Base-by-base conservation (phyloP, 192 early-diverging fungal genomes). In the Phlyctochytrium arcticum region DNA sequence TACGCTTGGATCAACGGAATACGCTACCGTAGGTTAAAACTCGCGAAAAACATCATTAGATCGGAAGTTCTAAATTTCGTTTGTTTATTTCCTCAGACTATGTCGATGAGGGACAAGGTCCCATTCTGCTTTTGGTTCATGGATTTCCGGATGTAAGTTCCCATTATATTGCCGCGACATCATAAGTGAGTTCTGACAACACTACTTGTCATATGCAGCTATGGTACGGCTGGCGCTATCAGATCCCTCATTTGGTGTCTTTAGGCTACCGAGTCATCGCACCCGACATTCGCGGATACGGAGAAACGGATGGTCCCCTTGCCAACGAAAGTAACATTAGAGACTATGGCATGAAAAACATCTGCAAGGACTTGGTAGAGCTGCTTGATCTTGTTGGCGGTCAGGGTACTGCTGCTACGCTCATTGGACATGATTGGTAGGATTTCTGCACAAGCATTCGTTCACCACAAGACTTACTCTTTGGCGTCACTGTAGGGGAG, bases 361-460 rank as follows among this genome's bases (percentile, higher is more conserved):
- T 88, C 3, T 70, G 64, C 42, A 64, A 69, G 24, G 85, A 89
- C 65, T 24, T 90, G 32, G 68, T 65, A 17, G 77, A 48, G 32
- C 65, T 90, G 19, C 71, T 89, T 56, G 84, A 88, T 57, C 74
- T 81, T 47, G 55, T 87, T 57, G 59, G 74, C 5, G 67, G 70
- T n/a, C 39, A 53, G 21, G 44, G 29, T 10, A 32, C 55, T 36
- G 81, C 73, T 17, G 81, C 80, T 9, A 78, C 81, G 6, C 73
- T 84, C 24, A 49, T 87, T 29, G 87, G 83, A 21, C 89, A 90
- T 49, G 87, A 90, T 68, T 90, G 86, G 87, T 30, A 34, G 36
- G 58, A 19, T 32, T 12, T 4, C 34, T 39, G 46, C 23, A 42
- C 6, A 23, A 42, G 50, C 39, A 44, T 44, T 44, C 15, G 0